Evolutionary conservation across 2,329 filamentous ascomycete species (phyloP), one percentile per base, ranked within the genome.

Genomic region (Westerdykella aurantiaca): DNA sequence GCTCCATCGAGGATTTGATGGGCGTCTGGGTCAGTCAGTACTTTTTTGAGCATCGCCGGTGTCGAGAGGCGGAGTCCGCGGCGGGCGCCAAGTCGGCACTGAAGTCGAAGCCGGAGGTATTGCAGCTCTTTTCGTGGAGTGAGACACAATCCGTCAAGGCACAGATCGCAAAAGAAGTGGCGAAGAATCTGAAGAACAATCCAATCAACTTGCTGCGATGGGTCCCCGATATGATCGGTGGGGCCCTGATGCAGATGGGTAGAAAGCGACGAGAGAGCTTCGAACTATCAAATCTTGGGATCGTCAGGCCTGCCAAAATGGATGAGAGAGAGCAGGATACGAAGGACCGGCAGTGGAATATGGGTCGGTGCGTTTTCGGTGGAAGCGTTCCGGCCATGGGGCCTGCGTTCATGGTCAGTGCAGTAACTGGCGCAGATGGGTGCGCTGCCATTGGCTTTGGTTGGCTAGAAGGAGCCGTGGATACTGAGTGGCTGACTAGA

Each of bases 201-300:
- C 47, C 47, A 4, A 37, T 66, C 12, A 68, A 64, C 4, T 56
- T 74, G 6, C 55, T 76, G 10, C 68, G 65, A 34, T 70, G 62
- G 22, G 68, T 74, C 0, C 54, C 60, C 11, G 53, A 74, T 41
- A 65, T 69, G 31, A 63, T 65, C 3, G 61, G 63, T 1, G 57
- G 69, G 11, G 68, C 72, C 34, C 42, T 53, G 3, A 57, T 60
- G 0, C 65, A 67, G 39, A 16, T 72, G 1, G 73, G 72, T 3
- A 65, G 67, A 35, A 51, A 60, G 3, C 58, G 74, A 2, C 56
- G 52, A 1, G 51, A 55, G 13, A 67, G 61, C 7, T 72, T 69
- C 17, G 73, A 76, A 48, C 44, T 76, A 6, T 74, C 73, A 0
- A 76, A 74, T 51, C 42, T 76, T 4, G 74, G 73, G 0, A 53